Conservation (phyloP, 257 asterid genomes). For the Leonotis leonurus region DNA sequence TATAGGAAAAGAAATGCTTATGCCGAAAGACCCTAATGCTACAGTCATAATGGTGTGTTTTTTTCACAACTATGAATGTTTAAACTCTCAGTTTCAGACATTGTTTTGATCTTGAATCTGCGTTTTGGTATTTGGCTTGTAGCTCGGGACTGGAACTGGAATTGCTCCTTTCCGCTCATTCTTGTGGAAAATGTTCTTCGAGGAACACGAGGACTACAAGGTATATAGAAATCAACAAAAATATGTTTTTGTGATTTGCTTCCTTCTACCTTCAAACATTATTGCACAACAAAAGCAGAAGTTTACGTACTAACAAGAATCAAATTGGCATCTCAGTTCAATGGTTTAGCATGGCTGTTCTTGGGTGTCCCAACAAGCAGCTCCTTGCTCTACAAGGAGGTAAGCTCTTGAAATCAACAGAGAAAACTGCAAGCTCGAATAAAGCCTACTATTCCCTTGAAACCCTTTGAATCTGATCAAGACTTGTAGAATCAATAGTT, state of each 20-base stretch:
- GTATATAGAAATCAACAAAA: slow-evolving; percentile 22
- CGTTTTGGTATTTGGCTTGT: slow-evolving; percentile 14
- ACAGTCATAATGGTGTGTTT: slow-evolving; percentile 62
- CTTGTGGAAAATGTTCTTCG: slow-evolving; percentile 97
- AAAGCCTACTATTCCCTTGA: too few relatives aligned
- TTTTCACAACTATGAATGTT: too few relatives aligned
- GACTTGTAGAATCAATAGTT: too few relatives aligned
- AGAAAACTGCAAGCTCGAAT: not conserved
- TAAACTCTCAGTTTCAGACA: too few relatives aligned
- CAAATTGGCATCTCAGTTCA: slow-evolving; percentile 63
- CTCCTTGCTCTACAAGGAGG: slow-evolving; percentile 96
- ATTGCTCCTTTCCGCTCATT: slow-evolving; percentile 95
- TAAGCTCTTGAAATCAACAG: slow-evolving; percentile 11
- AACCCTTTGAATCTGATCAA: too few relatives aligned
- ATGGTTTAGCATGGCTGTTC: slow-evolving; percentile 97
- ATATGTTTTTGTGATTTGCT: not conserved
- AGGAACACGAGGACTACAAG: slow-evolving; percentile 85
- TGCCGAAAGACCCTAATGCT: slow-evolving; percentile 96
- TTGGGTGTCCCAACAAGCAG: slow-evolving; percentile 97
- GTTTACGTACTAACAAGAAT: too few relatives aligned
- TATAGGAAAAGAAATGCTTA: slow-evolving; percentile 95
- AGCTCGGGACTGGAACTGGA: slow-evolving; percentile 98
- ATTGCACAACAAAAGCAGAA: too few relatives aligned
- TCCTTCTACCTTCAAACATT: too few relatives aligned
- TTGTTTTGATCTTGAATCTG: not conserved